A percentile compares a stretch with the other conserved stretches of the same genome.
Conservation (phyloP, 2,329 filamentous ascomycete genomes). For the Pseudogymnoascus pannorum region DNA sequence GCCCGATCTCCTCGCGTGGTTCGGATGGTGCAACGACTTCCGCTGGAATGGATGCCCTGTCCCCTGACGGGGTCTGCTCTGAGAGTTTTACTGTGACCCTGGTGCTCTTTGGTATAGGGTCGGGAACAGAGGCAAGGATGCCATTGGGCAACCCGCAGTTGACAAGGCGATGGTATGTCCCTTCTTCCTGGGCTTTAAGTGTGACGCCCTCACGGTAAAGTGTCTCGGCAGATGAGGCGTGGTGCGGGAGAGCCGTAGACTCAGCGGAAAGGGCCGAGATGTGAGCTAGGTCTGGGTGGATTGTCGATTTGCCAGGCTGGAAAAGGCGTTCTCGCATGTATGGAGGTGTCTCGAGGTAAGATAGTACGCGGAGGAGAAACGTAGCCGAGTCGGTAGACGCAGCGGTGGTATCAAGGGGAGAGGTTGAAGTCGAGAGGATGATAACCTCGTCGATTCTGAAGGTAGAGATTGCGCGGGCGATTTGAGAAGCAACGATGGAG, state of each 20-base stretch:
- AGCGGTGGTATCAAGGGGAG: conserved; percentile 19
- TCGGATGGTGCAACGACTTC: conserved; percentile 59
- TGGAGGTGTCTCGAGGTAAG: conserved; percentile 77
- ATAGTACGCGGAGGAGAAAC: conserved; percentile 71
- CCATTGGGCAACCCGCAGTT: conserved; percentile 11
- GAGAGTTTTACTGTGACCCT: conserved; percentile 64
- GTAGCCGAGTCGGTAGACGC: conserved; percentile 59
- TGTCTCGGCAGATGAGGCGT: conserved; percentile 68
- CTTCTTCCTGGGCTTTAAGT: conserved; percentile 28
- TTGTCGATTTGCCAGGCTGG: conserved; percentile 31
- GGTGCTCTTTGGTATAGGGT: conserved; percentile 56
- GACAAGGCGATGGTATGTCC: conserved; percentile 9
- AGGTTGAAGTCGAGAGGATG: conserved; percentile 52
- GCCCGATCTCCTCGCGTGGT: conserved; percentile 68
- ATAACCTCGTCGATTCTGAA: conserved; percentile 82
- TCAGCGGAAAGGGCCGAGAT: neutral
- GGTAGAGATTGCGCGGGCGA: conserved; percentile 74
- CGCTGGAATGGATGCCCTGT: conserved; percentile 31
- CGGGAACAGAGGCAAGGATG: conserved; percentile 21
- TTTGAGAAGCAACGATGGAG: conserved; percentile 63
- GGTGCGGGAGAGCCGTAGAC: conserved; percentile 47
- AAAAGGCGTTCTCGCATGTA: conserved; percentile 72
- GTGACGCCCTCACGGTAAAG: conserved; percentile 76
- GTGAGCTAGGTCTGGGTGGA: conserved; percentile 3
- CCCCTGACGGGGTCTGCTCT: conserved; percentile 19